phyloP scores from a whole-genome alignment of 148 eudicot species.

The Rhododendron ovatum region DNA sequence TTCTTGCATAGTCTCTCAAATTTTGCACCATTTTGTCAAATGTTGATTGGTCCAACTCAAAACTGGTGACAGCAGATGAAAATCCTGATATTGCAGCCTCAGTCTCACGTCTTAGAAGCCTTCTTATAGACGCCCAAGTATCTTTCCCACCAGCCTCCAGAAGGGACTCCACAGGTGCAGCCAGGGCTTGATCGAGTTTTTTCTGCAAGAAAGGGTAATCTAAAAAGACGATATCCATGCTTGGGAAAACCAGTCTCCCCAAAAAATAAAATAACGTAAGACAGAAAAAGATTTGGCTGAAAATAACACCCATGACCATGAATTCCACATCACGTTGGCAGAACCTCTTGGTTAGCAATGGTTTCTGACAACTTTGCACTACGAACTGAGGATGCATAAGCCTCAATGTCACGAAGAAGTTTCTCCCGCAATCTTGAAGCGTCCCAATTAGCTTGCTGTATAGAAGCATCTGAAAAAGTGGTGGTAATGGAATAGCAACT shows the following conservation, averaged over 20 bases:
- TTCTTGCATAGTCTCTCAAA: conserved; percentile 31
- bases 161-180: conserved; percentile 35
- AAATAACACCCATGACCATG: background rate
- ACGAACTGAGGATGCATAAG: conserved; percentile 28
- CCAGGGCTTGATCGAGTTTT: conserved; percentile 24
- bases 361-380: conserved; percentile 30
- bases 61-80: conserved; percentile 20
- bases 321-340: background rate
- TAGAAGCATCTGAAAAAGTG: conserved; percentile 26
- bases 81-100: conserved; percentile 15
- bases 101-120: conserved; percentile 33
- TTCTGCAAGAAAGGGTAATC: conserved; percentile 17
- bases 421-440: conserved; percentile 36
- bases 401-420: conserved; percentile 45
- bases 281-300: background rate
- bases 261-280: background rate
- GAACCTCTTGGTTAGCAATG: conserved; percentile 30
- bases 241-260: background rate
- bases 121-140: conserved; percentile 40
- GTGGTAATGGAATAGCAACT: background rate
- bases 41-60: conserved; percentile 28
- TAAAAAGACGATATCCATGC: background rate
- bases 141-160: conserved; percentile 28
- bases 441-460: conserved; percentile 44
- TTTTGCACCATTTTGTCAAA: conserved; percentile 21